Evolutionary conservation across 768 basidiomycete genomes (phyloP).

Genomic region (Rhodotorula toruloides): DNA sequence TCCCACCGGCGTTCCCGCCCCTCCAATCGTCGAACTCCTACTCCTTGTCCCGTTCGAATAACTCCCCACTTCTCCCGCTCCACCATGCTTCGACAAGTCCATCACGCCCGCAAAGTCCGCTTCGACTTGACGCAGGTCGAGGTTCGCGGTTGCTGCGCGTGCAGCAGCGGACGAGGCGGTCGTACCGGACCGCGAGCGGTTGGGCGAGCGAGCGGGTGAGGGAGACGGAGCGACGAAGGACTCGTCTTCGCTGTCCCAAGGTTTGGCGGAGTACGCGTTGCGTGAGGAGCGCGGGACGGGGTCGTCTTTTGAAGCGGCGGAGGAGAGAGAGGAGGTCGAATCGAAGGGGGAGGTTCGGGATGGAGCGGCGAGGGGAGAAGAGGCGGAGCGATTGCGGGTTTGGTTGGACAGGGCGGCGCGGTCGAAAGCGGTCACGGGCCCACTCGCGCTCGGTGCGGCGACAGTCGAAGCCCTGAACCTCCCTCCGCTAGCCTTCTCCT

Average conservation of each 20-base stretch:
- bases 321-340: not conserved
- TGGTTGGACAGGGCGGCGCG: not conserved
- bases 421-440: not conserved
- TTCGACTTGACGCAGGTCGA: constrained; percentile 34
- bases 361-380: not conserved
- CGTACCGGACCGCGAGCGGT: not conserved
- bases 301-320: not conserved
- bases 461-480: not conserved
- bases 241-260: constrained; percentile 35
- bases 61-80: constrained; percentile 1
- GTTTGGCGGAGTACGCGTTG: constrained; percentile 12
- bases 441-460: not conserved
- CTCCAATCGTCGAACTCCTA: not conserved
- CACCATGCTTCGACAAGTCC: not conserved
- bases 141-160: not conserved
- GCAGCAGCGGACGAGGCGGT: not conserved
- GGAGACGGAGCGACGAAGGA: not conserved
- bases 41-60: not conserved
- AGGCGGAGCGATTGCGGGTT: not conserved
- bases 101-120: constrained; percentile 19
- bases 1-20: too few relatives aligned
- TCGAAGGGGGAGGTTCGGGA: not conserved
- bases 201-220: not conserved
- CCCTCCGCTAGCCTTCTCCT: not conserved
- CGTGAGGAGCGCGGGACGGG: too few relatives aligned